These are phyloP conservation scores for Fistulifera pelliculosa DNA, from an alignment of 108 stramenopile genomes.

Conservation along the genomic window DNA sequence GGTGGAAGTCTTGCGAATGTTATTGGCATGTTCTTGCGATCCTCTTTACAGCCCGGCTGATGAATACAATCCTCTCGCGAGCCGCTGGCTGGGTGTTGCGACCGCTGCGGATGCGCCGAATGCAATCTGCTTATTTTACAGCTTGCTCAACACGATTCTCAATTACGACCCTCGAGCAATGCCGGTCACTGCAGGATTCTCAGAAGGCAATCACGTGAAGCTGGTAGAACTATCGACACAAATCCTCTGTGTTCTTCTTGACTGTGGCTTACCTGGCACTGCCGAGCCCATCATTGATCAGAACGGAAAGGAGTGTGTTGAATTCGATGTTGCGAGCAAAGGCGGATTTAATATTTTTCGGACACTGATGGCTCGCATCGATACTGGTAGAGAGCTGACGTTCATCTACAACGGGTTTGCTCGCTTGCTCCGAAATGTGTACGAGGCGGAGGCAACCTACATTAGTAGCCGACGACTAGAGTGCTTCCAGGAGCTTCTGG, in stretches of 20 bases:
- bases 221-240: conserved; percentile 83
- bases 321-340: conserved; percentile 43
- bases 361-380: conserved; percentile 71
- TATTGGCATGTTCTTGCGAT: conserved; percentile 84
- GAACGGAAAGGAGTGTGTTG: conserved; percentile 52
- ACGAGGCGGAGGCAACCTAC: conserved; percentile 64
- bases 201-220: conserved; percentile 50
- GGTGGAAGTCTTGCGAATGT: conserved; percentile 87
- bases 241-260: conserved; percentile 76
- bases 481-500: conserved; percentile 91
- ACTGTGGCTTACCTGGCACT: conserved; percentile 75
- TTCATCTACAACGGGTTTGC: conserved; percentile 85
- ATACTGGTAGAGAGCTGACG: conserved; percentile 53
- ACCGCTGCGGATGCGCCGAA: conserved; percentile 89
- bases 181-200: conserved; percentile 40
- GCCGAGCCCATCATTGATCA: conserved; percentile 56
- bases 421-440: conserved; percentile 78
- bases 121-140: conserved; percentile 86
- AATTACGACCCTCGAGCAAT: conserved; percentile 79
- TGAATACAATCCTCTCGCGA: conserved; percentile 82
- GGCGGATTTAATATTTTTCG: conserved; percentile 89
- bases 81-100: conserved; percentile 82
- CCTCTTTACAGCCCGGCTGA: conserved; percentile 86
- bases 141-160: conserved; percentile 84
- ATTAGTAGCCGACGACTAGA: conserved; percentile 62